Evolutionary conservation across 306 rosid species (phyloP), one percentile per base, ranked within the genome.

Genomic region (Coriaria nepalensis): DNA sequence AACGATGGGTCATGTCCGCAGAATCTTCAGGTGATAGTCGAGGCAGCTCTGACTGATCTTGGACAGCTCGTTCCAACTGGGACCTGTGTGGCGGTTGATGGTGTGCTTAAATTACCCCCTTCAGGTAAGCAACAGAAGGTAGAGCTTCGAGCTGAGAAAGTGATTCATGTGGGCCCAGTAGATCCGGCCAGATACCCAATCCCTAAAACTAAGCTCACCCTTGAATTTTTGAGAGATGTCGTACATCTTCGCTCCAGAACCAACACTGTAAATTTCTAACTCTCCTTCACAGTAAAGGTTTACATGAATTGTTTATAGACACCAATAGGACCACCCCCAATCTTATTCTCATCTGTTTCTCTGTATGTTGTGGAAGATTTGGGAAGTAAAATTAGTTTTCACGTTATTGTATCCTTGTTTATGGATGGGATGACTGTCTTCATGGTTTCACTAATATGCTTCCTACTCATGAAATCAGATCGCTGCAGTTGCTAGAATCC

Each of bases 241-340:
- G 94, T 92, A 46, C 98, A 92, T 63, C 80, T 92, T 59, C 98
- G 98, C 49, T 59, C 96, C 10, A 69, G 93, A 60, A 85, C 94
- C 41, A 92, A 92, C 72, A 78, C 96, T 63, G 96, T 87, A 54
- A 61, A 53, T 36, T 36, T 51, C 13, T 2, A 20, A 20, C 29
- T 20, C 29, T 20, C 29, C 29, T 20, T 20, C 29, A 20, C 1
- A 20, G 29, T 20, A 20, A 20, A 20, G 29, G 3, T 20, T 20
- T 20, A 20, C 29, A 20, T 20, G 29, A 20, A 20, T 3, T 20
- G 29, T 20, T 20, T 20, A 20, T 20, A 20, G 29, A 20, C 29
- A 20, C 29, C 29, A 20, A 1, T 20, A 20, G 29, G 3, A 20
- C 29, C 29, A 20, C 29, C 29, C 29, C 29, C 3, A 20, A 20